Evolutionary conservation across 2,329 filamentous ascomycete species (phyloP).

Genomic region (Pestalotiopsis sp.): DNA sequence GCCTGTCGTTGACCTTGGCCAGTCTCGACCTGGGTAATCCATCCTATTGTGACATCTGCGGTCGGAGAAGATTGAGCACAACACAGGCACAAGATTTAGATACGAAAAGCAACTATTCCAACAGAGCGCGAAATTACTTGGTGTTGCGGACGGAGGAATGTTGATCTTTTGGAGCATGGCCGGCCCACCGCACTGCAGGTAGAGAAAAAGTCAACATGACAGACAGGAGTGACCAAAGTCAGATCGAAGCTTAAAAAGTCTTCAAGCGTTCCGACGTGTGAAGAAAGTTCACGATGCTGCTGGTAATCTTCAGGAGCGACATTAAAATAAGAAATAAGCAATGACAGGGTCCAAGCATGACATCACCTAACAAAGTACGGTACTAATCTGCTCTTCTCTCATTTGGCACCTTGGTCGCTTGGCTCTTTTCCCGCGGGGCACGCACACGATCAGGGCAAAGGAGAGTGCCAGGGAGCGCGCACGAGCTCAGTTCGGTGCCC

Average conservation of each 20-base stretch:
- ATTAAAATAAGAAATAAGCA: neutral
- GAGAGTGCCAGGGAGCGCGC: no score
- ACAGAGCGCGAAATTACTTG: neutral
- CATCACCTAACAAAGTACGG: neutral
- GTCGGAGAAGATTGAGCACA: neutral
- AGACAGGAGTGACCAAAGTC: no score
- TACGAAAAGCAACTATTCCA: neutral
- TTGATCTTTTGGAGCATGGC: neutral
- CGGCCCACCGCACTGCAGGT: neutral
- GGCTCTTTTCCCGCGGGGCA: neutral
- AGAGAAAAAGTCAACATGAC: neutral
- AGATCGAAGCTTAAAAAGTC: no score
- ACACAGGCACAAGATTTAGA: neutral
- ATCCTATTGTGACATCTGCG: neutral
- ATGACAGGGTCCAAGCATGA: neutral
- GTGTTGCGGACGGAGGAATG: neutral
- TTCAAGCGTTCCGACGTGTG: no score
- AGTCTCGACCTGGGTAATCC: neutral
- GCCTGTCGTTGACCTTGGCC: neutral
- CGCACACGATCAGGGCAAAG: neutral
- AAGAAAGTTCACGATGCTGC: no score
- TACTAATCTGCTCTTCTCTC: neutral
- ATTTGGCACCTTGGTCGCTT: neutral
- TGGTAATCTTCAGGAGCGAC: neutral
- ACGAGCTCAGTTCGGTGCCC: no score